A percentile compares a stretch with the other conserved stretches of the same genome.
phyloP scores from a whole-genome alignment of 1,139 yeast species.

The Blastobotrys illinoisensis region DNA sequence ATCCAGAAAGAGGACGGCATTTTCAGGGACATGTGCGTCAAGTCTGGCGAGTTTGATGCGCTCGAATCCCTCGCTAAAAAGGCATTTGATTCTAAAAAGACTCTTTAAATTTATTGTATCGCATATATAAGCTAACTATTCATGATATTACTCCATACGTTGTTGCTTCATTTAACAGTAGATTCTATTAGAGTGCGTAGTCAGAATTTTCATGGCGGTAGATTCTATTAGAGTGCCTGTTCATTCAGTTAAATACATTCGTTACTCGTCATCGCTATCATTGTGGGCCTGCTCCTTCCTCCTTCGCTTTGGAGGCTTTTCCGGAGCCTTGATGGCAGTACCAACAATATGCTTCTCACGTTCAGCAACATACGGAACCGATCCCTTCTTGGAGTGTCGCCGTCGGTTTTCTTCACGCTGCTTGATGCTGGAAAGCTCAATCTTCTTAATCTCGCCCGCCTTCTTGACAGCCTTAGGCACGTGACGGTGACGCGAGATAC shows the following conservation, averaged over 20 bases:
- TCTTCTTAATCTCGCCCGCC: constrained; percentile 78
- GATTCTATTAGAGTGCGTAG: background rate
- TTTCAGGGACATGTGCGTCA: constrained; percentile 84
- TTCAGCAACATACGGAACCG: constrained; percentile 53
- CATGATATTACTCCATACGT: background rate
- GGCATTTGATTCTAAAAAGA: constrained; percentile 14
- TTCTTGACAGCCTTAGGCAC: constrained; percentile 81
- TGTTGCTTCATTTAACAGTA: too few relatives aligned
- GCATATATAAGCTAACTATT: background rate
- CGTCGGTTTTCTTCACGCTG: constrained; percentile 78
- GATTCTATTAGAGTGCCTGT: background rate
- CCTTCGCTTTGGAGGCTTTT: background rate
- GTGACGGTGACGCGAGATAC: constrained; percentile 89
- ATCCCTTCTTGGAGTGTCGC: constrained; percentile 66
- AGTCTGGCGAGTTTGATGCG: constrained; percentile 84
- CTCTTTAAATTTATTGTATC: background rate
- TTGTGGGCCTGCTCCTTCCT: background rate
- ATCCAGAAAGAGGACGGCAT: constrained; percentile 55
- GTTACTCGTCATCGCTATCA: background rate
- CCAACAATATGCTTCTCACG: constrained; percentile 84
- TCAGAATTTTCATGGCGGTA: too few relatives aligned
- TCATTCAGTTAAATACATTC: background rate
- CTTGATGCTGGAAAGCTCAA: constrained; percentile 67
- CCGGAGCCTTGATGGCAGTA: constrained; percentile 54
- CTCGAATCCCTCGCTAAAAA: constrained; percentile 69